These are phyloP conservation scores for Metschnikowia shivogae DNA, from an alignment of 805 yeast species.

Conservation along the genomic window DNA sequence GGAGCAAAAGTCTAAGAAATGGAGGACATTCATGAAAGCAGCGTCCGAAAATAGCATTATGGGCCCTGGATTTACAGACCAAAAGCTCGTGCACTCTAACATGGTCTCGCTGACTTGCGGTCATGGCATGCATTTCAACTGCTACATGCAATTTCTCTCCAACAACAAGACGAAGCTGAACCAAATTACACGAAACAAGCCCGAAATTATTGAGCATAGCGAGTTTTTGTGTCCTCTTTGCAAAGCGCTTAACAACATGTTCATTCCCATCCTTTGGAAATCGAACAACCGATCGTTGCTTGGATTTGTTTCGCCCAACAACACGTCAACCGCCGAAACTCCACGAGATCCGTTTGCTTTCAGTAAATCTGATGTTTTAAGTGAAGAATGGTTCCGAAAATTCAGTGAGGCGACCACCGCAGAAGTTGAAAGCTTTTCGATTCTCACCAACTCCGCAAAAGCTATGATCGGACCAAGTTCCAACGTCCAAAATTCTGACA, in stretches of 20 bases:
- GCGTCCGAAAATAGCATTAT: constrained; percentile 40
- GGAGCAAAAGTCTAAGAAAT: constrained; percentile 22
- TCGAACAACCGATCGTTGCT: constrained; percentile 37
- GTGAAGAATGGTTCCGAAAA: constrained; percentile 23
- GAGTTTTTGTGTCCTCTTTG: constrained; percentile 90
- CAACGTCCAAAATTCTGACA: constrained; percentile 6
- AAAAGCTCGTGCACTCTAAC: constrained; percentile 36
- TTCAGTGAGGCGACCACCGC: constrained; percentile 19
- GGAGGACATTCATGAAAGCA: constrained; percentile 36
- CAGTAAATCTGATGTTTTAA: constrained; percentile 14
- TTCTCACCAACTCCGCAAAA: constrained; percentile 24
- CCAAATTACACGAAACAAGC: constrained; percentile 78
- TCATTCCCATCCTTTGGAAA: constrained; percentile 70
- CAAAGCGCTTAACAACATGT: constrained; percentile 78
- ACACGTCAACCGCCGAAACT: constrained; percentile 2
- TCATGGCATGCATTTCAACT: constrained; percentile 85
- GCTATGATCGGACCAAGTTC: constrained; percentile 26
- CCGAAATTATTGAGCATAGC: constrained; percentile 64
- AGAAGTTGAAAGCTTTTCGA: constrained; percentile 24
- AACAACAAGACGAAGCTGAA: constrained; percentile 53
- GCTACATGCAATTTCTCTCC: constrained; percentile 62
- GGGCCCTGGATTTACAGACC: constrained; percentile 69
- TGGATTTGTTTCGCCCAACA: constrained; percentile 16
- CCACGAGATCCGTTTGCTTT: constrained; percentile 14
- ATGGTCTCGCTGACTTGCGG: constrained; percentile 76